These are phyloP conservation scores for Pichia phayaonensis DNA, from an alignment of 805 yeast genomes.

Conservation along the genomic window DNA sequence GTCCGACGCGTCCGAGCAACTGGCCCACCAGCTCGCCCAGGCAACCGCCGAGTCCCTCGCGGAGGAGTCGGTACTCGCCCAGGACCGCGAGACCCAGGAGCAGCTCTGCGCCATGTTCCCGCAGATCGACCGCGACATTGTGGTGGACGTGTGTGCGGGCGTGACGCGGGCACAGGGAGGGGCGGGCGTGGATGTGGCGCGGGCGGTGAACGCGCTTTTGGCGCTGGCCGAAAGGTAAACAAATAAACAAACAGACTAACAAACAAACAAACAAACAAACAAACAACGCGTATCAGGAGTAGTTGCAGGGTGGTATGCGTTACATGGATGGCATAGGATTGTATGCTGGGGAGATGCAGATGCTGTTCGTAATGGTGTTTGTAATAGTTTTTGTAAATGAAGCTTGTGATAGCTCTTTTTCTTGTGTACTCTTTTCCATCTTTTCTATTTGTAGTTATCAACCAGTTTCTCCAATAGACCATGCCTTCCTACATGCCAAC, in stretches of 20 bases:
- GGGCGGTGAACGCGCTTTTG: neutral
- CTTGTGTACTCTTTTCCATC: neutral
- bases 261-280: too few relatives aligned
- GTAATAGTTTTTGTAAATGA: too few relatives aligned
- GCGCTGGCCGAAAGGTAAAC: neutral
- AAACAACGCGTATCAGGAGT: neutral
- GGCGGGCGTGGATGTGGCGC: neutral
- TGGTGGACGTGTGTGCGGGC: conserved; percentile 1
- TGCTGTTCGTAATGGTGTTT: too few relatives aligned
- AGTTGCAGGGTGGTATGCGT: neutral
- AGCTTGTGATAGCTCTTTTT: neutral
- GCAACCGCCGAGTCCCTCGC: conserved; percentile 18
- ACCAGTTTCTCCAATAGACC: neutral
- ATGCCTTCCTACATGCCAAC: conserved; percentile 14
- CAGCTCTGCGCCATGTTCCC: conserved; percentile 3
- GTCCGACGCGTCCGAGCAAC: conserved; percentile 12
- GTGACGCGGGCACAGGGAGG: neutral
- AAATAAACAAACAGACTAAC: too few relatives aligned
- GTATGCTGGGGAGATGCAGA: too few relatives aligned
- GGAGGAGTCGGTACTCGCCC: neutral
- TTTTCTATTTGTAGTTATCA: neutral
- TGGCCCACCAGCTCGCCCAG: conserved; percentile 26
- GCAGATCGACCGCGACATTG: neutral
- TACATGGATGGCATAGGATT: too few relatives aligned
- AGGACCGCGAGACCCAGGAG: neutral